Evolutionary conservation across 768 basidiomycete genomes (phyloP), one percentile per base, ranked within the genome.

Genomic region (Russula vinacea): DNA sequence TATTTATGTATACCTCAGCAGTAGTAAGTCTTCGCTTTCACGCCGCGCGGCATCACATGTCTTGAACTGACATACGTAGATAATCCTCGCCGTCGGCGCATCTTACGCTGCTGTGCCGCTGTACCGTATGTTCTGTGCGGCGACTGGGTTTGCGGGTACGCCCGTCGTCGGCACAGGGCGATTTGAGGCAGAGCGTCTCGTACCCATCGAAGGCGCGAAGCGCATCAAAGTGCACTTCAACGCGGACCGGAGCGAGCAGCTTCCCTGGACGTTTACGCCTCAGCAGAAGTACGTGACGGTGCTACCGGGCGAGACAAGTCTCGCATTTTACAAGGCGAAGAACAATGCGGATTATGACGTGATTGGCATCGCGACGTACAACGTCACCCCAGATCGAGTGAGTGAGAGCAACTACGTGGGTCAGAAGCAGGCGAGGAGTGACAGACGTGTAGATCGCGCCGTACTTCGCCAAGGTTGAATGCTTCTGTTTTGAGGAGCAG

Each of bases 401-500:
- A 52, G 88, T 78, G 29, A 10, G 29, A 35, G 57, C 13, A 44
- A 32, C 44, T 40, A 49, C 42, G 22, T 17, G 19, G n/a, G 50
- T 44, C 29, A 47, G 35, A 11, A 19, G 35, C 7, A 11, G 44
- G 22, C 7, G 44, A n/a, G 44, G n/a, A 32, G 24, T 49, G 57
- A 63, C 26, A 33, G 40, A 35, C 32, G 32, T 16, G 19, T 71
- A 98, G 96, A 83, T 98, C 69, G 97, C 97, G 10, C 94, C 96
- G 0, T 98, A 98, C 75, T 99, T 99, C 73, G 94, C 95, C 56
- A 99, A 99, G 78, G 94, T 99, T 14, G 97, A 99, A 75, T 99
- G 97, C 69, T 99, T 99, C 79, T 99, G 97, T 76, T 99, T 99
- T 69, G 97, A 99, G 74, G 97, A 99, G 73, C 97, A 99, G 76